Percentiles rank a stretch among this genome's conserved stretches.
Evolutionary conservation across 768 basidiomycete genomes (phyloP).

Genomic region (Tylopilus intermedius): DNA sequence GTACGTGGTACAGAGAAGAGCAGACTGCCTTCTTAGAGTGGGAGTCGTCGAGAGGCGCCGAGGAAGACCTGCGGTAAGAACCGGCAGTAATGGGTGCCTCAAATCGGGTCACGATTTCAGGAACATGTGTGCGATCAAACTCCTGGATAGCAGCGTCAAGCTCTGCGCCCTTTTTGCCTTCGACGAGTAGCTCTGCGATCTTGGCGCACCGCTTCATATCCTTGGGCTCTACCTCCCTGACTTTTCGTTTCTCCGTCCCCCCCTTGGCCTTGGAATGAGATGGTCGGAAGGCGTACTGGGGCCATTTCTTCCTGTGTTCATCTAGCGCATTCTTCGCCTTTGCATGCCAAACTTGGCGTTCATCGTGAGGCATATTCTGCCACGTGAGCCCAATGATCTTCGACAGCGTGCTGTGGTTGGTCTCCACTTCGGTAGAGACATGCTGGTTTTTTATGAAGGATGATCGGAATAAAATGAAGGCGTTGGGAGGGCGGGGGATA

Average conservation of each 20-base stretch:
- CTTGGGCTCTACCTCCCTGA: slow-evolving; percentile 40
- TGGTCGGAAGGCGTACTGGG: slow-evolving; percentile 71
- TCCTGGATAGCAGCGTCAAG: slow-evolving; percentile 59
- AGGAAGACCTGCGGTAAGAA: slow-evolving; percentile 64
- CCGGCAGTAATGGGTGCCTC: slow-evolving; percentile 71
- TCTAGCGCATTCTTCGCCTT: slow-evolving; percentile 70
- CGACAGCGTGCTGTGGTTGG: slow-evolving; percentile 76
- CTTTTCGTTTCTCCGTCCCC: slow-evolving; percentile 30
- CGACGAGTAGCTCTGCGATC: slow-evolving; percentile 61
- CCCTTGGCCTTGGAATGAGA: slow-evolving; percentile 38
- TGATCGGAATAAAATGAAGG: slow-evolving; percentile 83
- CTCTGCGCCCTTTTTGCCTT: slow-evolving; percentile 61
- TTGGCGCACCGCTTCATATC: slow-evolving; percentile 59
- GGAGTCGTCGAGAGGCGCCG: slow-evolving; percentile 46
- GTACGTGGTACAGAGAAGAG: slow-evolving; percentile 17
- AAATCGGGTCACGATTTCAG: slow-evolving; percentile 66
- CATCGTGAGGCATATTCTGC: slow-evolving; percentile 72
- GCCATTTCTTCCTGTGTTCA: slow-evolving; percentile 67
- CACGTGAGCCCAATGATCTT: slow-evolving; percentile 84
- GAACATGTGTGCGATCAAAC: slow-evolving; percentile 48
- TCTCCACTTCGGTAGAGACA: slow-evolving; percentile 73
- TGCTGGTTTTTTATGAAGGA: slow-evolving; percentile 77
- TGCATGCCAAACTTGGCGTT: slow-evolving; percentile 71
- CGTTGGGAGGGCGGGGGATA: slow-evolving; percentile 81
- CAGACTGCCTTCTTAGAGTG: slow-evolving; percentile 30